Percentiles rank a stretch among this genome's conserved stretches.
Conservation (phyloP, 1,284 basidiomycete genomes). For the Trametes polyzona region DNA sequence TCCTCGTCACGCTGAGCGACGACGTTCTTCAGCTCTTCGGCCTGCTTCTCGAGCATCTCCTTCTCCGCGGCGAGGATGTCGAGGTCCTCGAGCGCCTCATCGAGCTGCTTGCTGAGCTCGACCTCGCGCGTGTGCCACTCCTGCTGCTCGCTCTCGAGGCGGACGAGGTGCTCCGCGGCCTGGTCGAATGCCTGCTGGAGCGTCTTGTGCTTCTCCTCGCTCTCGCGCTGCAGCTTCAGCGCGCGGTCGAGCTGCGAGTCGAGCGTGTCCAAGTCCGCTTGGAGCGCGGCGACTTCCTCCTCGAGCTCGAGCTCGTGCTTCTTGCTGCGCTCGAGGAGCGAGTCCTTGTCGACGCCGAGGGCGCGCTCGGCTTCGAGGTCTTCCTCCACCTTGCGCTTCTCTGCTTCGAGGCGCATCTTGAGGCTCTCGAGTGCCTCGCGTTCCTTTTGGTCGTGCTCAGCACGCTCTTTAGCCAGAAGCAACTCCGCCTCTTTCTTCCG, state of each 20-base stretch:
- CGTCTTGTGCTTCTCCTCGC: slow-evolving; percentile 76
- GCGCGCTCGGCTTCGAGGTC: slow-evolving; percentile 84
- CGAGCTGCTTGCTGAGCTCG: slow-evolving; percentile 58
- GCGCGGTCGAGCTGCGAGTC: slow-evolving; percentile 88
- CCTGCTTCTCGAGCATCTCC: slow-evolving; percentile 63
- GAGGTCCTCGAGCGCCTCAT: slow-evolving; percentile 65
- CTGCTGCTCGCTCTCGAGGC: slow-evolving; percentile 78
- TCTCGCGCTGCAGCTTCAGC: slow-evolving; percentile 74
- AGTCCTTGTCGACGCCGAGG: slow-evolving; percentile 84
- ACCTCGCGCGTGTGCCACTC: slow-evolving; percentile 67
- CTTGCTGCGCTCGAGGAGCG: slow-evolving; percentile 85
- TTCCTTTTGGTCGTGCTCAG: slow-evolving; percentile 84
- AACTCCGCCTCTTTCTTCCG: slow-evolving; percentile 89
- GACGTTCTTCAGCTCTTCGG: slow-evolving; percentile 76
- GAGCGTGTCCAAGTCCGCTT: slow-evolving; percentile 83
- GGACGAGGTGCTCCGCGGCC: slow-evolving; percentile 82
- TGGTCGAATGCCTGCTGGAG: slow-evolving; percentile 78
- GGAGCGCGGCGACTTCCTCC: slow-evolving; percentile 82
- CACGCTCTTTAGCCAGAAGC: slow-evolving; percentile 79
- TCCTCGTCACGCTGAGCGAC: slow-evolving; percentile 83
- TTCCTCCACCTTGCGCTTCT: slow-evolving; percentile 83
- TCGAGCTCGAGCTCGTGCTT: slow-evolving; percentile 83
- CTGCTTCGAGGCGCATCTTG: slow-evolving; percentile 78
- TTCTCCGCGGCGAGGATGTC: slow-evolving; percentile 58
- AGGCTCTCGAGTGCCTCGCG: slow-evolving; percentile 78